Evolutionary conservation across 495 filamentous ascomycete species (phyloP).

Genomic region (Rostrohypoxylon terebratum): DNA sequence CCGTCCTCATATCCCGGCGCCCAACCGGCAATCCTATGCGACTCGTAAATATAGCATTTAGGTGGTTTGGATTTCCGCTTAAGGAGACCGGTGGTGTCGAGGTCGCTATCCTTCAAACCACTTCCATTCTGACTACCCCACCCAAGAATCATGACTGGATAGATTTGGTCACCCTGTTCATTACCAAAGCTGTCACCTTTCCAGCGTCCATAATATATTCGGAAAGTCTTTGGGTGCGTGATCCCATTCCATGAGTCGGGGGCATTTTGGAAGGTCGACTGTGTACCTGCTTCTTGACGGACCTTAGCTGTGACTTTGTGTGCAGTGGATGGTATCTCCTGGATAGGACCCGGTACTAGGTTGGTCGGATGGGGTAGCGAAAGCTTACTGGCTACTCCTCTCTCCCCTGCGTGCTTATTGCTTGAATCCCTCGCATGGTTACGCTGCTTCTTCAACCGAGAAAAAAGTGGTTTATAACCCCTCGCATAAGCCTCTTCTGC

Average conservation of each 20-base stretch:
- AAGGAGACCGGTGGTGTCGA: conserved; percentile 52
- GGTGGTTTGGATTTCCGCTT: conserved; percentile 40
- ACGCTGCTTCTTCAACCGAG: conserved; percentile 32
- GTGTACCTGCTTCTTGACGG: background rate
- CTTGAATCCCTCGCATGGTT: background rate
- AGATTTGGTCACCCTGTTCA: conserved; percentile 27
- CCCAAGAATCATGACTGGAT: conserved; percentile 57
- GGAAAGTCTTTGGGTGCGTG: conserved; percentile 42
- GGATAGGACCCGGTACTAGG: background rate
- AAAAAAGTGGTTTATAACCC: conserved; percentile 51
- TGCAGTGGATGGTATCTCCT: background rate
- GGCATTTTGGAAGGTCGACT: background rate
- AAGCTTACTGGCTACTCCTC: background rate
- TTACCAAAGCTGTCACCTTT: conserved; percentile 24
- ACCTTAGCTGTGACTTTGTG: background rate
- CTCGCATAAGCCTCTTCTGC: conserved; percentile 45
- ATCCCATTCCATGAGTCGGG: conserved; percentile 9
- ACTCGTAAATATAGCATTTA: conserved; percentile 52
- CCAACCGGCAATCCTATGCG: conserved; percentile 53
- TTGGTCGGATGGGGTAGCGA: background rate
- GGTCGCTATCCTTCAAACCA: conserved; percentile 48
- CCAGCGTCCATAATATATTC: conserved; percentile 55
- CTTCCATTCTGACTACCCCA: conserved; percentile 51
- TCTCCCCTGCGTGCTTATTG: background rate
- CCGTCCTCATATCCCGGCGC: conserved; percentile 55